Evolutionary conservation across 2,329 filamentous ascomycete species (phyloP).

Genomic region (Pseudophaeomoniella oleicola): DNA sequence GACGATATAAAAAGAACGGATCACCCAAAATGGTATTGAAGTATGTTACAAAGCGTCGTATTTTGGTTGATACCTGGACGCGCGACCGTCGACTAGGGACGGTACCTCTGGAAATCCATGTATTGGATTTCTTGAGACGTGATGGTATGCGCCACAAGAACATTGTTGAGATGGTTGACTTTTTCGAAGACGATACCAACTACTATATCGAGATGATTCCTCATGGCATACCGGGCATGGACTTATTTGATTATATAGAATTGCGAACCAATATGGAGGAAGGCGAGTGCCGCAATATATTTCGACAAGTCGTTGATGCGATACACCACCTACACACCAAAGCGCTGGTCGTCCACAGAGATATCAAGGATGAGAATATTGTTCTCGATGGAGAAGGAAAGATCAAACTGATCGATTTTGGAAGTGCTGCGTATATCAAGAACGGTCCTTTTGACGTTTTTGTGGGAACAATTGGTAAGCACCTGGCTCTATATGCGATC

Average conservation of each 20-base stretch:
- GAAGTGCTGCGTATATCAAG: constrained; percentile 95
- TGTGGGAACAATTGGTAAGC: constrained; percentile 89
- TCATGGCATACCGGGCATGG: constrained; percentile 91
- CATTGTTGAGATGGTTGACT: constrained; percentile 55
- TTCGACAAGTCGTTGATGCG: constrained; percentile 79
- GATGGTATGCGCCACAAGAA: constrained; percentile 51
- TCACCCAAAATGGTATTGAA: constrained; percentile 76
- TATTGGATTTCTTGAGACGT: constrained; percentile 77
- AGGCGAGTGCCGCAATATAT: constrained; percentile 83
- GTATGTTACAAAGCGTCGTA: constrained; percentile 92
- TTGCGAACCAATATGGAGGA: constrained; percentile 94
- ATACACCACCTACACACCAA: constrained; percentile 84
- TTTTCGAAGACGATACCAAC: constrained; percentile 54
- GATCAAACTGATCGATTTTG: constrained; percentile 97
- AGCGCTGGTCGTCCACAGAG: constrained; percentile 83
- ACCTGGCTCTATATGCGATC: constrained; percentile 3
- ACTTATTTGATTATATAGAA: constrained; percentile 97
- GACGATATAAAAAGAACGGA: constrained; percentile 62
- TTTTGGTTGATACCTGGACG: constrained; percentile 97
- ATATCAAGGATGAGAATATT: constrained; percentile 98
- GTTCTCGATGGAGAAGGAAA: constrained; percentile 87
- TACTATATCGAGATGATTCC: constrained; percentile 99
- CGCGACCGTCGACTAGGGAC: constrained; percentile 84
- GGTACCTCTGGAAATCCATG: constrained; percentile 91
- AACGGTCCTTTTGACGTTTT: constrained; percentile 98